phyloP scores from a whole-genome alignment of 139 green algal species.

The Volvox africanus region DNA sequence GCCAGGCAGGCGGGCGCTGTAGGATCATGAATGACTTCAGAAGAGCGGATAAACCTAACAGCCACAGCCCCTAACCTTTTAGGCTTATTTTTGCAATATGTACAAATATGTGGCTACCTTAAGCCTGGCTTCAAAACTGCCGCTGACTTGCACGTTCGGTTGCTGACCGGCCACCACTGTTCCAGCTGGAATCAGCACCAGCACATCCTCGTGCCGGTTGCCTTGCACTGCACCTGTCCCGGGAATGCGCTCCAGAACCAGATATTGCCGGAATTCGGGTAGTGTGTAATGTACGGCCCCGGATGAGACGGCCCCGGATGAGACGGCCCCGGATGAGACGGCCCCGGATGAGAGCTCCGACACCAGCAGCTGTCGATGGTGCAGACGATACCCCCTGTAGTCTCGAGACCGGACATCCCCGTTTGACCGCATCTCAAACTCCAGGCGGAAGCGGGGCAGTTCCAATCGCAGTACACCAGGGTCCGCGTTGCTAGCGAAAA shows the following conservation, averaged over 20 bases:
- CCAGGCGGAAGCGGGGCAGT: conserved; percentile 59
- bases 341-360: no score
- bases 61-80: no score
- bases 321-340: no score
- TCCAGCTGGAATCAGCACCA: conserved; percentile 57
- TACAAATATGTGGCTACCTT: not conserved
- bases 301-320: no score
- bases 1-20: no score
- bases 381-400: conserved; percentile 56
- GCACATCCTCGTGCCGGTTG: conserved; percentile 4
- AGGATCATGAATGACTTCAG: no score
- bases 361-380: conserved; percentile 18
- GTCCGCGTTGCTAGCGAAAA: not conserved
- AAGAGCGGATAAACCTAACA: no score
- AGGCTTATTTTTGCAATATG: no score
- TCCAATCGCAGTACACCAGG: not conserved
- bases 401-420: conserved; percentile 17
- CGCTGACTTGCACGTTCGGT: not conserved
- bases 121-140: not conserved
- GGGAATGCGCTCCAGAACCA: conserved; percentile 60
- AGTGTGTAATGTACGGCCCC: conserved; percentile 57
- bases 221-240: not conserved
- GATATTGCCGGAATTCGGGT: conserved; percentile 64
- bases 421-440: conserved; percentile 59
- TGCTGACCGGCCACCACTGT: not conserved